Conservation (phyloP, 148 eudicot genomes). For the Simmondsia chinensis region DNA sequence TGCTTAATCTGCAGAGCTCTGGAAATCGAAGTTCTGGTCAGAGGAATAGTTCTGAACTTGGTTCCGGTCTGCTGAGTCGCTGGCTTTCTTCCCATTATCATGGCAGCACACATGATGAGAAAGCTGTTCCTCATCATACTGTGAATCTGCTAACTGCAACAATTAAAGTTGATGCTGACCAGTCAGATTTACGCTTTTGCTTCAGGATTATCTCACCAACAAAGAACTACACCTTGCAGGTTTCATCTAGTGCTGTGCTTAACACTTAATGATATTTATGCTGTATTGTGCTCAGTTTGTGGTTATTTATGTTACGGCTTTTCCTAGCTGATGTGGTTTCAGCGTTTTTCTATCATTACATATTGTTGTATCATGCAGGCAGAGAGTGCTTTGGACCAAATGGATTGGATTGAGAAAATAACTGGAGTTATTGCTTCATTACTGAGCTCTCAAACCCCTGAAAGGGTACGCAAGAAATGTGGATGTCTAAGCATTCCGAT, state of each 20-base stretch:
- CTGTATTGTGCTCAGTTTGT: background rate
- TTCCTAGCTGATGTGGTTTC: background rate
- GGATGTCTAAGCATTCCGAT: slow-evolving; percentile 1
- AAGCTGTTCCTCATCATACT: slow-evolving; percentile 95
- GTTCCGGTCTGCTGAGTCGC: slow-evolving; percentile 93
- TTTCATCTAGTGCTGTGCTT: slow-evolving; percentile 11
- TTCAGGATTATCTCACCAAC: slow-evolving; percentile 96
- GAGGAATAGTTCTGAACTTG: slow-evolving; percentile 96
- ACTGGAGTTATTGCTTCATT: slow-evolving; percentile 97
- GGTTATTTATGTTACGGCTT: background rate
- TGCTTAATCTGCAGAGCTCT: slow-evolving; percentile 66
- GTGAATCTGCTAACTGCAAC: slow-evolving; percentile 93
- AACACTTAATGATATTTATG: background rate
- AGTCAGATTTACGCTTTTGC: slow-evolving; percentile 95
- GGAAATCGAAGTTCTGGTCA: slow-evolving; percentile 79
- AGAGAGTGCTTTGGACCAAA: slow-evolving; percentile 95
- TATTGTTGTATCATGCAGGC: slow-evolving; percentile 52
- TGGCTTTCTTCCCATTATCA: slow-evolving; percentile 99
- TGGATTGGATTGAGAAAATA: slow-evolving; percentile 99
- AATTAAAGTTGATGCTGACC: slow-evolving; percentile 96
- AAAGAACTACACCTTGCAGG: slow-evolving; percentile 97
- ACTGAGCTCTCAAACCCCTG: slow-evolving; percentile 93
- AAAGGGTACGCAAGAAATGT: slow-evolving; percentile 50
- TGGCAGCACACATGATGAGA: slow-evolving; percentile 92
- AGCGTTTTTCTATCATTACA: background rate